Evolutionary conservation across 1,284 basidiomycete genomes (phyloP), one percentile per base, ranked within the genome.

Genomic region (Cystobasidium slooffiae): DNA sequence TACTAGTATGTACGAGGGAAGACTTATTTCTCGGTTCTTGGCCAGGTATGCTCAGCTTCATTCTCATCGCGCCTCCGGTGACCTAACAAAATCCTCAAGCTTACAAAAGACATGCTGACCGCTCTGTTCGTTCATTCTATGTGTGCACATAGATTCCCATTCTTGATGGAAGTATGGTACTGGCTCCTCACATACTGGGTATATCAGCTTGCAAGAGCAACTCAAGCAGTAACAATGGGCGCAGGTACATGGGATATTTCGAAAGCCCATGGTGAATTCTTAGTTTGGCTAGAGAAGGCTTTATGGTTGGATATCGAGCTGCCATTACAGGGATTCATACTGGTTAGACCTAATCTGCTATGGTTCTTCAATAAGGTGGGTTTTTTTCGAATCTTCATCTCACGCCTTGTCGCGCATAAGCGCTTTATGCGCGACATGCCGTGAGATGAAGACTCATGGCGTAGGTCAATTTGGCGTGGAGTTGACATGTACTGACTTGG

Each of bases 181-280:
- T 68, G 66, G 53, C 66, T 68, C 1, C 52, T 68, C 24, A 56
- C 44, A 5, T 68, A 68, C 43, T 68, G 66, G 81, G 79, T 80
- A 10, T 83, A 83, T 75, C 82, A 83, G 67, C 79, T 82, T 53
- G 81, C 80, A 8, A 73, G 81, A 69, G 82, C 82, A 0, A 75
- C 78, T 12, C 80, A 81, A 64, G 82, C 82, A 6, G 55, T 82
- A 18, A 81, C 82, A n/a, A 81, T 82, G 79, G 81, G 80, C 20
- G 77, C 78, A 16, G 78, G 79, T 49, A 81, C 81, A 47, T 76
- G 80, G 37, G 74, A 75, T 12, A 67, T 81, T 10, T 80, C 82
- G 37, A 80, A 82, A 47, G 66, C 67, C 16, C 82, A 83, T 72
- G 81, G 79, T 20, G 74, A 80, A 49, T 76, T 80, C 61, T 78